These are phyloP conservation scores for Aristolochia californica DNA, from an alignment of 164 flowering plant genomes.

Conservation along the genomic window DNA sequence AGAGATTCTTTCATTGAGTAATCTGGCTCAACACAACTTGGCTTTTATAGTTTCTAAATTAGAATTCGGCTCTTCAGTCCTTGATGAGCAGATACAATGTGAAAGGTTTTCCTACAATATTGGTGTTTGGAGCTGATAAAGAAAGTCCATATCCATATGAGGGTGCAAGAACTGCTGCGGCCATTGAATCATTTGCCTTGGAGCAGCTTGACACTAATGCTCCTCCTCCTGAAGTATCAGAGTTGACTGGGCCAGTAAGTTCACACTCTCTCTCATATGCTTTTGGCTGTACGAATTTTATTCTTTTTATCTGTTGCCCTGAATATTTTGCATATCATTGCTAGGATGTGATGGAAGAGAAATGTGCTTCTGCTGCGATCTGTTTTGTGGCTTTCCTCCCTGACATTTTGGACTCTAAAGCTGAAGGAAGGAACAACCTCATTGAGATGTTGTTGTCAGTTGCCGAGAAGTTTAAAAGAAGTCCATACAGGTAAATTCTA, in stretches of 20 bases:
- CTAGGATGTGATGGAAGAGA: constrained; percentile 86
- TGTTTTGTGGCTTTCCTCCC: constrained; percentile 95
- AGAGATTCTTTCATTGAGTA: too few species aligned
- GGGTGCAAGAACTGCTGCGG: constrained; percentile 81
- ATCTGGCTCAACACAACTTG: neutral
- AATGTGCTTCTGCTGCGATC: constrained; percentile 88
- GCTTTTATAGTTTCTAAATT: neutral
- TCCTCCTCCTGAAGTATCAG: constrained; percentile 77
- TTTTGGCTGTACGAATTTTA: neutral
- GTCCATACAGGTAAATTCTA: constrained; percentile 71
- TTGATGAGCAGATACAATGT: constrained; percentile 90
- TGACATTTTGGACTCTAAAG: constrained; percentile 93
- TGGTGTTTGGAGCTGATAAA: constrained; percentile 88
- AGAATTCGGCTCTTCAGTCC: constrained; percentile 41
- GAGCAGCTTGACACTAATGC: constrained; percentile 74
- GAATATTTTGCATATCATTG: too few species aligned
- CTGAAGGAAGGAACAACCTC: constrained; percentile 92
- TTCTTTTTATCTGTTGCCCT: too few species aligned
- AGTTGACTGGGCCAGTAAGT: constrained; percentile 68
- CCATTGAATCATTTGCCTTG: constrained; percentile 84
- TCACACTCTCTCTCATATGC: neutral
- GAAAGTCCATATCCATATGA: constrained; percentile 72
- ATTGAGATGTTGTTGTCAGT: constrained; percentile 53
- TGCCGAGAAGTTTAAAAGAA: constrained; percentile 81
- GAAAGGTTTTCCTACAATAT: constrained; percentile 91